Percentiles rank a stretch among this genome's conserved stretches.
Evolutionary conservation across 768 basidiomycete species (phyloP).

Genomic region (Solioccasus polychromus): DNA sequence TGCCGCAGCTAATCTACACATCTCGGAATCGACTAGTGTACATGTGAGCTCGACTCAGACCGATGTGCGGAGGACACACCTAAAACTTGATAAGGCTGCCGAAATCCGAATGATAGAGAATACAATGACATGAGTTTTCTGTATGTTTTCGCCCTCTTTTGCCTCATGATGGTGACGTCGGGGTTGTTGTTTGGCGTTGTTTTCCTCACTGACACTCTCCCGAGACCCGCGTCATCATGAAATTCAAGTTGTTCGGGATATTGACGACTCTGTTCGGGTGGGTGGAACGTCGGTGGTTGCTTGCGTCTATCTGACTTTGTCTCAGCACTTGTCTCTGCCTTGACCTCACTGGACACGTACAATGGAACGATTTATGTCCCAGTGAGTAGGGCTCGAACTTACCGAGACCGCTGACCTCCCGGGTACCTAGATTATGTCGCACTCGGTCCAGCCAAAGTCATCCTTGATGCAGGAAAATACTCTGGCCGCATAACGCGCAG

Average conservation of each 20-base stretch:
- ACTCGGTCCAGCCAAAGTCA: conserved; percentile 56
- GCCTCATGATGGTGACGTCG: conserved; percentile 60
- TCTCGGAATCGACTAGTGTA: conserved; percentile 77
- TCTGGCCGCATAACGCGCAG: conserved; percentile 51
- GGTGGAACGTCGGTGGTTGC: background rate
- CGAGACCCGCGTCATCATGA: conserved; percentile 13
- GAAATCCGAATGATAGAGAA: conserved; percentile 81
- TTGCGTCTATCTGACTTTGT: conserved; percentile 2
- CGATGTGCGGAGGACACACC: conserved; percentile 44
- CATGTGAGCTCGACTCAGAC: conserved; percentile 5
- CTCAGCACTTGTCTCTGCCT: conserved; percentile 36
- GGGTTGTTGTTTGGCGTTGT: conserved; percentile 28
- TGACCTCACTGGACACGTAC: conserved; percentile 59
- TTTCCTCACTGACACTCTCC: background rate
- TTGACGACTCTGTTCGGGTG: conserved; percentile 16
- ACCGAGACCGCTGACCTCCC: conserved; percentile 8
- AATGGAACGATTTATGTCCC: conserved; percentile 71
- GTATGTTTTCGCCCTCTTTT: conserved; percentile 94
- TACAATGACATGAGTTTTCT: conserved; percentile 93
- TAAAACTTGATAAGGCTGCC: conserved; percentile 91
- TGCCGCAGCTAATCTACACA: conserved; percentile 66
- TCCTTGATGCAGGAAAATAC: conserved; percentile 57
- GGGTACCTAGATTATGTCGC: conserved; percentile 31
- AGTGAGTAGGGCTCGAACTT: conserved; percentile 36
- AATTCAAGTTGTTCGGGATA: conserved; percentile 7